Evolutionary conservation across 2,329 filamentous ascomycete genomes (phyloP).

Genomic region (Apiospora marii): DNA sequence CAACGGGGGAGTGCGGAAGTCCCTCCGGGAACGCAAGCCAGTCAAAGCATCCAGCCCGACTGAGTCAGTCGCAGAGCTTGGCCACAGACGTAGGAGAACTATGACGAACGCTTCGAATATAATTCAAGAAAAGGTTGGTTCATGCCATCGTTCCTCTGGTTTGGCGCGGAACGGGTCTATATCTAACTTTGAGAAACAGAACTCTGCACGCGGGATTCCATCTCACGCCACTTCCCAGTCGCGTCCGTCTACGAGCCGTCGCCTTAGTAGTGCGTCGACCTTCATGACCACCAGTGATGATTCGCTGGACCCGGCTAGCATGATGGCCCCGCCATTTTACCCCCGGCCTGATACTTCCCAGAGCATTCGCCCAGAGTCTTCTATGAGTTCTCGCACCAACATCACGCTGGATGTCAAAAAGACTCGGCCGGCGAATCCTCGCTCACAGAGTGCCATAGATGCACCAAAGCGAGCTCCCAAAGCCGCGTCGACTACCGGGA

Average conservation of each 20-base stretch:
- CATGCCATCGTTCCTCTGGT: constrained; percentile 26
- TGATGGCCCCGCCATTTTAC: constrained; percentile 15
- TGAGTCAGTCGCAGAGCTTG: constrained; percentile 53
- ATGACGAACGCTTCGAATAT: constrained; percentile 60
- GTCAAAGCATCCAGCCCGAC: constrained; percentile 62
- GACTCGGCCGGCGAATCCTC: constrained; percentile 57
- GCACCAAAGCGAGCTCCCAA: constrained; percentile 46
- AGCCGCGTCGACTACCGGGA: constrained; percentile 22
- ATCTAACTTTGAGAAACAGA: constrained; percentile 36
- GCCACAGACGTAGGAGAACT: constrained; percentile 66
- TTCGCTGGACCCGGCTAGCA: constrained; percentile 21
- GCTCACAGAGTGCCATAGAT: constrained; percentile 48
- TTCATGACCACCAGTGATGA: constrained; percentile 41
- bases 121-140: constrained; percentile 51
- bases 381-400: constrained; percentile 49
- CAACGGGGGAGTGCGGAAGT: constrained; percentile 58
- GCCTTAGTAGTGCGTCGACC: constrained; percentile 58
- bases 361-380: constrained; percentile 51
- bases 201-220: constrained; percentile 44
- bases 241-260: constrained; percentile 49
- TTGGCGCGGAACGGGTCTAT: constrained; percentile 26
- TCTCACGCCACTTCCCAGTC: constrained; percentile 38
- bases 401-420: constrained; percentile 64
- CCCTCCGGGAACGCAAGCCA: constrained; percentile 75
- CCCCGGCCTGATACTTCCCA: constrained; percentile 50